Conservation (phyloP, 352 stramenopile genomes). For the Aphanomyces invadans region DNA sequence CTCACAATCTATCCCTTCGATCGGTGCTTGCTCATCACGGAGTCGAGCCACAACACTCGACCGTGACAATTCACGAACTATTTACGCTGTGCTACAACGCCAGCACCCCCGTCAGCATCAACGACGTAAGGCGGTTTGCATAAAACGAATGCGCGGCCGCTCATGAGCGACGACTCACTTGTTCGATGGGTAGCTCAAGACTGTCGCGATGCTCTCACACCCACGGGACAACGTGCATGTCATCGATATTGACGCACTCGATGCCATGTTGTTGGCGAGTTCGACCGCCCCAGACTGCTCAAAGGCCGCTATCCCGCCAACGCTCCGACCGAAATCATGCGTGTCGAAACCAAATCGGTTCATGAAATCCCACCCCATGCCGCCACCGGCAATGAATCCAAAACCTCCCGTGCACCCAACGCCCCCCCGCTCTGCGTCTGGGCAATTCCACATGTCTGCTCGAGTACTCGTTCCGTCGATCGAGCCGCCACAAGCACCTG, state of each 20-base stretch:
- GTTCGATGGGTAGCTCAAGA: neutral
- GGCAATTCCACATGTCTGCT: neutral
- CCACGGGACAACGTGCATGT: neutral
- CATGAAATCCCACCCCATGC: neutral
- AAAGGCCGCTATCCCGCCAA: neutral
- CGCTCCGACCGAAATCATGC: neutral
- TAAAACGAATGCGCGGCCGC: no score
- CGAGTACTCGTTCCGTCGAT: neutral
- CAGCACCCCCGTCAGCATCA: neutral
- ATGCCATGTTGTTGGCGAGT: neutral
- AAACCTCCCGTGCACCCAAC: neutral
- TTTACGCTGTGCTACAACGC: constrained; percentile 10
- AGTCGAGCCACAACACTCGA: neutral
- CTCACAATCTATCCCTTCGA: neutral
- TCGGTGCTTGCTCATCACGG: neutral
- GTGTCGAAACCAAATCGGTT: neutral
- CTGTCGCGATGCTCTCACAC: neutral
- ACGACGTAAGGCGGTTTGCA: constrained; percentile 9
- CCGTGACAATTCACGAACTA: constrained; percentile 1
- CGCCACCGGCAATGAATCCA: neutral
- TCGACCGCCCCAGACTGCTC: neutral
- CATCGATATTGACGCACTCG: constrained; percentile 12
- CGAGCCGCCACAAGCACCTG: neutral
- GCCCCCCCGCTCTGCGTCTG: neutral
- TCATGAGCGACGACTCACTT: no score